phyloP scores from a whole-genome alignment of 768 basidiomycete genomes.

The Boletales sp. region DNA sequence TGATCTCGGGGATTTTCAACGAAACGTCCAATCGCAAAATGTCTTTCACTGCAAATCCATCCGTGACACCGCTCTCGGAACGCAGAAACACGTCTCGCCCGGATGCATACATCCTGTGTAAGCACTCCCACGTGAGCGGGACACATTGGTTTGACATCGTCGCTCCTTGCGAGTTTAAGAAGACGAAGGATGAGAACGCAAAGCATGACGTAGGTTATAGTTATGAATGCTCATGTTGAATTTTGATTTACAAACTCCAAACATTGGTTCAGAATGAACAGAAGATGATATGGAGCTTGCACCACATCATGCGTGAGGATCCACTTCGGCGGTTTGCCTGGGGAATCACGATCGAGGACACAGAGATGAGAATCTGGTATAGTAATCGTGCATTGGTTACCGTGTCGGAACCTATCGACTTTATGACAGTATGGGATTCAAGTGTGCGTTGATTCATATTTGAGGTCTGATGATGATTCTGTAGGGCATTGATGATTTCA shows the following conservation, averaged over 20 bases:
- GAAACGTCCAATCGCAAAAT: background rate
- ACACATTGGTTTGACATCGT: constrained; percentile 10
- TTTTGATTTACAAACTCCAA: background rate
- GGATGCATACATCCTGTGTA: background rate
- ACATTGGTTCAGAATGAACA: constrained; percentile 5
- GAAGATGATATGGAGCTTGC: constrained; percentile 27
- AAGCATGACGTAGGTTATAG: background rate
- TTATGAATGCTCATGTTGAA: background rate
- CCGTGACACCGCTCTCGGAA: background rate
- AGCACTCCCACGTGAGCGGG: no score
- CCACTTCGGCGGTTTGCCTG: constrained; percentile 21
- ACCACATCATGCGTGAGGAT: constrained; percentile 28
- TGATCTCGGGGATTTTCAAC: background rate
- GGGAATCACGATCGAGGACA: constrained; percentile 28
- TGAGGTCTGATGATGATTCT: background rate
- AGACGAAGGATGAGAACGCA: background rate
- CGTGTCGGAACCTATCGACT: background rate
- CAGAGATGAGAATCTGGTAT: constrained; percentile 26
- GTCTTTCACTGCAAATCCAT: background rate
- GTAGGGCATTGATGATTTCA: constrained; percentile 1
- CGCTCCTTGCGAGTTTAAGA: constrained; percentile 9
- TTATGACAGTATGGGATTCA: background rate
- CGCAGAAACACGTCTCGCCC: constrained; percentile 3
- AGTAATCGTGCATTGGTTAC: background rate
- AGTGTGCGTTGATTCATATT: no score